phyloP scores from a whole-genome alignment of 306 rosid genomes.

The Glycyrrhiza uralensis region DNA sequence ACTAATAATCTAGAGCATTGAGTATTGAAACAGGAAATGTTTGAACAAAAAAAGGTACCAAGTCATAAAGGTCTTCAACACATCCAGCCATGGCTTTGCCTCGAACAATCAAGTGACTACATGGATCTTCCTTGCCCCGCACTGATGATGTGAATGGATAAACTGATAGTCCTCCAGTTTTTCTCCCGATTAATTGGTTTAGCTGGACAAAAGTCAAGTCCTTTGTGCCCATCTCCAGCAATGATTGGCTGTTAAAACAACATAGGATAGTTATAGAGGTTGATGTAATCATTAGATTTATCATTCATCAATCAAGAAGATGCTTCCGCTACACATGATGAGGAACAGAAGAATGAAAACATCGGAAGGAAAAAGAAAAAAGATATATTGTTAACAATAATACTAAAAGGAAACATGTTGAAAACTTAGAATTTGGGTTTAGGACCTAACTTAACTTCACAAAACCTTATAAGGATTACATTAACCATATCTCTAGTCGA shows the following conservation, averaged over 20 bases:
- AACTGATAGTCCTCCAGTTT: conserved; percentile 98
- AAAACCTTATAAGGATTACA: too few species aligned
- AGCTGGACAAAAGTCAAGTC: conserved; percentile 93
- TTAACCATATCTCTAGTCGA: too few species aligned
- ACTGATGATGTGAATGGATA: conserved; percentile 88
- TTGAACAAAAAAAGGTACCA: conserved; percentile 49
- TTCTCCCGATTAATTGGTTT: conserved; percentile 92
- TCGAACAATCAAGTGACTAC: conserved; percentile 80
- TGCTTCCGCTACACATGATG: conserved; percentile 11
- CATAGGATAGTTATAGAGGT: conserved; percentile 27
- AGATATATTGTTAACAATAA: not conserved
- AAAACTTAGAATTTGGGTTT: too few species aligned
- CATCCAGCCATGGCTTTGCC: conserved; percentile 96
- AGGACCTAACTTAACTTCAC: too few species aligned
- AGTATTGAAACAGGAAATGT: not conserved
- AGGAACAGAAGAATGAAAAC: conserved; percentile 16
- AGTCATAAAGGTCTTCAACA: conserved; percentile 80
- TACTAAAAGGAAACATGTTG: not conserved
- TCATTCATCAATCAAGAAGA: conserved; percentile 5
- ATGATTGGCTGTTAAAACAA: conserved; percentile 75
- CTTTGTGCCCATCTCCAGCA: conserved; percentile 99
- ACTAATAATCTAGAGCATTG: not conserved
- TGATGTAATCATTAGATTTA: not conserved
- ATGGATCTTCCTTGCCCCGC: conserved; percentile 73
- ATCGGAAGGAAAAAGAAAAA: not conserved